Evolutionary conservation across 2,329 filamentous ascomycete species (phyloP), one percentile per base, ranked within the genome.

Genomic region (Pestalotiopsis sp.): DNA sequence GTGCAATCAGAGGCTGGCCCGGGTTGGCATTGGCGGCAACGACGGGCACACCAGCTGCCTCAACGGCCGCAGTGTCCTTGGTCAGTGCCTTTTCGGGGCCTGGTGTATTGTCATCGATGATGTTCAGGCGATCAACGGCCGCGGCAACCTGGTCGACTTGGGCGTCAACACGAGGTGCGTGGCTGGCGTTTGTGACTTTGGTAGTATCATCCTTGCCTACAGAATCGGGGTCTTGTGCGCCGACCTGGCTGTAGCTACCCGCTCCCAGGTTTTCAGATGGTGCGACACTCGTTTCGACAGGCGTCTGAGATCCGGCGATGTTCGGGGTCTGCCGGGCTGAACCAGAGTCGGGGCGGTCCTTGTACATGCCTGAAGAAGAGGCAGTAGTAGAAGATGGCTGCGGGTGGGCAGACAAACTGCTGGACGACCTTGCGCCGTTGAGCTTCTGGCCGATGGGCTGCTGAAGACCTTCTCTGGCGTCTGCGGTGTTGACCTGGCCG

Each of bases 171-270:
- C 6, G 27, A 36, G 27, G 17, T 39, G 31, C 25, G 27, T 13
- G 3, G 27, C 36, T 67, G 59, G 68, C 72, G 52, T 71, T 67
- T 23, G 69, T 63, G 68, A 59, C 63, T 36, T 59, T 12, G 13
- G 25, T 62, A 3, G 27, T 1, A 52, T 52, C 64, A 41, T 68
- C 56, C 66, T 66, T 71, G 64, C 59, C 52, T 63, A 67, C 62
- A 68, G 71, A 58, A 61, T 68, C 57, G 45, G 70, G 63, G 66
- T 66, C 58, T 64, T 68, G 70, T 69, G 70, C 66, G 68, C 70
- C 69, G 64, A 66, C 59, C 57, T 72, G 68, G 70, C 72, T 77
- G 77, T 75, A 70, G 75, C 71, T 75, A 79, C 74, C 77, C 76
- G 77, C 66, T 66, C 72, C 72, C 70, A 75, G 74, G 70, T 68